These are phyloP conservation scores for Colletotrichum sp. DNA, from an alignment of 2,329 filamentous ascomycete species.

Conservation along the genomic window DNA sequence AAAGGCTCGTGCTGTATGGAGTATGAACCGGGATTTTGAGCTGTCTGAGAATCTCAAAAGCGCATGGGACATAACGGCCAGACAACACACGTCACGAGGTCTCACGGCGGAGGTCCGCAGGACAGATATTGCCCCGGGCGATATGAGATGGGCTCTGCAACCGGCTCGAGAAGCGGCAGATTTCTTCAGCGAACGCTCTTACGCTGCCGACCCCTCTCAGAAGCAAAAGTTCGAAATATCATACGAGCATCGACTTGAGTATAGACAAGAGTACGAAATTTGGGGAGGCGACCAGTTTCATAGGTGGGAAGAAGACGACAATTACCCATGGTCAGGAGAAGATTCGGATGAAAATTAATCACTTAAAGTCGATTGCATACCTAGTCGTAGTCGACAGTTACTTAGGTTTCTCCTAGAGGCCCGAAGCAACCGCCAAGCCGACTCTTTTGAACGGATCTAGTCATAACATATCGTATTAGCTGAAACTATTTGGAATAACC, in stretches of 20 bases:
- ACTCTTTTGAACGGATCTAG: background rate
- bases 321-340: background rate
- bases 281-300: background rate
- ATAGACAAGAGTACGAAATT: background rate
- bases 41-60: accelerated
- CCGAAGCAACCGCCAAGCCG: background rate
- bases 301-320: background rate
- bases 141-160: background rate
- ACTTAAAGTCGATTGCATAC: background rate
- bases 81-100: background rate
- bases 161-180: background rate
- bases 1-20: background rate
- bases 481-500: background rate
- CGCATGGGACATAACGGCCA: background rate
- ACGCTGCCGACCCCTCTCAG: background rate
- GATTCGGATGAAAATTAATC: background rate
- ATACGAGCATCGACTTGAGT: background rate
- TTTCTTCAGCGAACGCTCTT: background rate
- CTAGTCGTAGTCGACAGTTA: background rate
- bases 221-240: background rate
- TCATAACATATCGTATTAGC: background rate
- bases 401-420: background rate
- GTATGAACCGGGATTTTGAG: background rate
- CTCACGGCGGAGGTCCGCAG: background rate
- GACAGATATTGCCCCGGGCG: background rate